phyloP scores from a whole-genome alignment of 768 basidiomycete genomes.

The Tephrocybe rancida region DNA sequence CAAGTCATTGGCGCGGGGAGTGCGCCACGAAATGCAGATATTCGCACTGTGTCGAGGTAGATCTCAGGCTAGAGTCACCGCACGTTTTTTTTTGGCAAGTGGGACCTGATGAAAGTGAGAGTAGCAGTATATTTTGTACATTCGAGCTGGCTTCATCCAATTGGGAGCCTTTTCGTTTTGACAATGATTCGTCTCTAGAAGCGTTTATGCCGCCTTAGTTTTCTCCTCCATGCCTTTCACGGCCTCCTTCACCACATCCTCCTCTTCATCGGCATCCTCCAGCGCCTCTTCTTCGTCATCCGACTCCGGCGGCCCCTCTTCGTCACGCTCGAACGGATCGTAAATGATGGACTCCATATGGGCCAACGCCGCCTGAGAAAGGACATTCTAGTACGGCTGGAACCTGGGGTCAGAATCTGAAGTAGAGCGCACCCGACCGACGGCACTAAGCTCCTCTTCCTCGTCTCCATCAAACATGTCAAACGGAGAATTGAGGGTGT shows the following conservation, averaged over 20 bases:
- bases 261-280: constrained; percentile 9
- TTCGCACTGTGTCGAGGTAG: no score
- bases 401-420: constrained; percentile 71
- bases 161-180: no score
- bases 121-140: no score
- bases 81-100: no score
- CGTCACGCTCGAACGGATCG: constrained; percentile 39
- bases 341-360: constrained; percentile 84
- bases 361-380: constrained; percentile 74
- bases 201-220: neutral
- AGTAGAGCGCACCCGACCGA: constrained; percentile 94
- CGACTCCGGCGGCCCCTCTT: constrained; percentile 6
- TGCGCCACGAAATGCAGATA: no score
- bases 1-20: no score
- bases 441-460: constrained; percentile 78
- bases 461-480: constrained; percentile 55
- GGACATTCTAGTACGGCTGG: constrained; percentile 77
- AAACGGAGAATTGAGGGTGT: constrained; percentile 46
- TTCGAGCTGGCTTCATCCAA: no score
- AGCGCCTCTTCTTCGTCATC: constrained; percentile 1
- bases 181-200: no score
- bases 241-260: neutral
- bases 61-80: no score
- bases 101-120: no score
- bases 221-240: neutral